Percentiles rank a stretch among this genome's conserved stretches.
Evolutionary conservation across 345 rosid genomes (phyloP).

Genomic region (Schrenkiella parvula): DNA sequence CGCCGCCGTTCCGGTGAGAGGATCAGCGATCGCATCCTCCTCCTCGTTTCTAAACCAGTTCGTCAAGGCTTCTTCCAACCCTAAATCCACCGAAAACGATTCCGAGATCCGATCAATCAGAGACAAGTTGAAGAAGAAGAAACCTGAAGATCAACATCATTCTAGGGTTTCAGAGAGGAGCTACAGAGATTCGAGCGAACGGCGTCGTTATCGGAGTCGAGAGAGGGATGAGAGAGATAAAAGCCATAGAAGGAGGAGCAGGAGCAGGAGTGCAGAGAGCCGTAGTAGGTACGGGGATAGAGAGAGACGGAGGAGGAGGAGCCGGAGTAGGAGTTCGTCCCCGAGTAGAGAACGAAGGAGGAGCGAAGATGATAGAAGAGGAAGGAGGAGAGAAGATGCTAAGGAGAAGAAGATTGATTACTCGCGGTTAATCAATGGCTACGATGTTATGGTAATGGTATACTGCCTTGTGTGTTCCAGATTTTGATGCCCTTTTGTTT

Average conservation of each 20-base stretch:
- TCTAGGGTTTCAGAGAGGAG: slow-evolving; percentile 37
- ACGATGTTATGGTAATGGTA: slow-evolving; percentile 87
- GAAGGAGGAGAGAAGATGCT: slow-evolving; percentile 38
- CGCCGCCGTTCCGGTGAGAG: slow-evolving; percentile 41
- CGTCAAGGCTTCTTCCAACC: slow-evolving; percentile 73
- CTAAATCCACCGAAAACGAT: slow-evolving; percentile 47
- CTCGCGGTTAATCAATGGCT: slow-evolving; percentile 59
- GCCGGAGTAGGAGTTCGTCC: slow-evolving; percentile 29
- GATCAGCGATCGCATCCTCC: slow-evolving; percentile 48
- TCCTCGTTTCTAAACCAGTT: slow-evolving; percentile 68
- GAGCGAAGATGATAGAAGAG: slow-evolving; percentile 35
- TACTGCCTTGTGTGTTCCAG: background rate
- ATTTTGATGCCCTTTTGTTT: background rate
- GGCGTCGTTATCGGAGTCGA: slow-evolving; percentile 30
- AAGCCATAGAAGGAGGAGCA: slow-evolving; percentile 39
- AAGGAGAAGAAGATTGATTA: slow-evolving; percentile 51
- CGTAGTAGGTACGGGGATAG: slow-evolving; percentile 34
- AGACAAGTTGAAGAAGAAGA: slow-evolving; percentile 66
- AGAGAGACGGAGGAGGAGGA: slow-evolving; percentile 31
- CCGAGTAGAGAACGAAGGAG: slow-evolving; percentile 28
- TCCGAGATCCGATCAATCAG: slow-evolving; percentile 64
- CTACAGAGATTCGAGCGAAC: slow-evolving; percentile 22
- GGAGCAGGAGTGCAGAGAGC: slow-evolving; percentile 42
- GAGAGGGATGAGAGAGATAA: slow-evolving; percentile 40
- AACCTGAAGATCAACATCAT: slow-evolving; percentile 21